Base-by-base conservation (phyloP, 352 stramenopile genomes). In the Hyaloperonospora arabidopsidis region DNA sequence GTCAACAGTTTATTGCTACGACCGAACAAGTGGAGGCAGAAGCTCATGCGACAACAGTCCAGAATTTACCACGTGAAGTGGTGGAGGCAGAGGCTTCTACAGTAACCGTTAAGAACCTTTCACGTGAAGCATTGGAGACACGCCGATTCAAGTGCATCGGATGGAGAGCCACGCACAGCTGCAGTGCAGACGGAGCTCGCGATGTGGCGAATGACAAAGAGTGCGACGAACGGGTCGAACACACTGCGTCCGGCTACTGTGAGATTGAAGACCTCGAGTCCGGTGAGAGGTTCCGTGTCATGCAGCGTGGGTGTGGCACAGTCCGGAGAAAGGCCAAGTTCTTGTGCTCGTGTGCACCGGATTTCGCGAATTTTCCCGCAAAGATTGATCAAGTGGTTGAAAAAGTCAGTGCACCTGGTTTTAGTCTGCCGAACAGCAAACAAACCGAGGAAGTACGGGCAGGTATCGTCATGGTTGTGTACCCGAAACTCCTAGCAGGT, bases 401-500 rank as follows among this genome's bases (percentile, higher is more conserved):
- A 28, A 58, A 60, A 23, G 45, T 50, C 15, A 35, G 64, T 11
- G 28, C 38, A 6, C 17, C 54, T 7, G 45, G 23, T 36, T 68
- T 66, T 52, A 21, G 18, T 2, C 32, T 68, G 46, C 59, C 54
- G 4, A 36, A 65, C 49, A 25, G 62, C 23, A 34, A 23, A 13
- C 21, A 17, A 25, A 11, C 13, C 13, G 5, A 7, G 1, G 22
- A 51, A 21, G 41, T n/a, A 13, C 54, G 51, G 0, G 57, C 64
- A n/a, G 72, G 69, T 1, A 81, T 87, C 34, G 57, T 78, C 36
- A 80, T 85, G 53, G 70, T 81, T 17, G 61, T 81, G 35, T 81
- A 87, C 46, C 74, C 70, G 3, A 78, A 78, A 38, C 65, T 79
- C 45, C 52, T 84, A 13, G 52, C 67, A n/a, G 70, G 70, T 47